Evolutionary conservation across 179 eudicot species (phyloP).

Genomic region (Vitellaria paradoxa): DNA sequence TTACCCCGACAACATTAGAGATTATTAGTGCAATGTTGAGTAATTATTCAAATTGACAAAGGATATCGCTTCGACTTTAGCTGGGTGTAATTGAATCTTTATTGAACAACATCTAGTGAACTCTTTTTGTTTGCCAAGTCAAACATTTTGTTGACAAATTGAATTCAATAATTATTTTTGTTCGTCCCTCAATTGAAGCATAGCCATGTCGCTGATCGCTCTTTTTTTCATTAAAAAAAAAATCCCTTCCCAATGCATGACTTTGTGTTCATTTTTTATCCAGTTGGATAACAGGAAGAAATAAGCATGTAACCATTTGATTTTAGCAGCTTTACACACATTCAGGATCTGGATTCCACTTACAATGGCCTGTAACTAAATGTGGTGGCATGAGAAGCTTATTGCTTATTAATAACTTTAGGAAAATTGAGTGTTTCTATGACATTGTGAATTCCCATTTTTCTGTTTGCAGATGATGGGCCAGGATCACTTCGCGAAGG

Average conservation of each 20-base stretch:
- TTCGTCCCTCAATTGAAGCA: background rate
- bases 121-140: background rate
- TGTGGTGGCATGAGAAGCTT: background rate
- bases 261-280: background rate
- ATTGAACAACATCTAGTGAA: background rate
- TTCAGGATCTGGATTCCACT: background rate
- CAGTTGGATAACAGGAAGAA: background rate
- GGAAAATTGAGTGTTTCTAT: background rate
- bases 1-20: background rate
- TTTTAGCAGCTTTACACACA: background rate
- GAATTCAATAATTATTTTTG: background rate
- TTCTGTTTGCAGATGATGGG: slow-evolving; percentile 10
- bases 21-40: background rate
- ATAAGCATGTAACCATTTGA: background rate
- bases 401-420: background rate
- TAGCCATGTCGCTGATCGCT: background rate
- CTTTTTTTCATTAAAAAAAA: background rate
- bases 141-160: background rate
- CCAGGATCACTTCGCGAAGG: slow-evolving; percentile 72
- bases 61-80: background rate
- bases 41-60: background rate
- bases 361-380: background rate
- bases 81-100: background rate
- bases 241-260: no score
- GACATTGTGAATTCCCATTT: background rate